These are phyloP conservation scores for Pleurotus tuoliensis DNA, from an alignment of 768 basidiomycete species.

Conservation along the genomic window DNA sequence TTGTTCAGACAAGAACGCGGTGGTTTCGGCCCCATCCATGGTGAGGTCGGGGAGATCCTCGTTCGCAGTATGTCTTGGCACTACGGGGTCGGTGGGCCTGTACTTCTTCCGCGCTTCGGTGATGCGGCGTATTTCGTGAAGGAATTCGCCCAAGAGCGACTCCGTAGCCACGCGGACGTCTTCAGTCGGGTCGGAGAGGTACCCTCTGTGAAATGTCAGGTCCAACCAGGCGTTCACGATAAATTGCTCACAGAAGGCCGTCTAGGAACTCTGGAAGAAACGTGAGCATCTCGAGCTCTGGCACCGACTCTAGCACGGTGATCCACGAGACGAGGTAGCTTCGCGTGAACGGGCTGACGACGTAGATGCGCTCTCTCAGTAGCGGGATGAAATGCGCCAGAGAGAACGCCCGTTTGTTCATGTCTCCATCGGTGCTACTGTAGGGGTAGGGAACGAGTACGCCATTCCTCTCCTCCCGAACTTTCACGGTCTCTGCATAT, in stretches of 20 bases:
- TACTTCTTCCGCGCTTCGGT: conserved; percentile 57
- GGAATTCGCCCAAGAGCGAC: conserved; percentile 81
- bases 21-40: conserved; percentile 52
- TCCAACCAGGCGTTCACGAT: conserved; percentile 4
- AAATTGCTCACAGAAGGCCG: conserved; percentile 73
- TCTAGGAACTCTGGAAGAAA: conserved; percentile 95
- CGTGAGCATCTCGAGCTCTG: conserved; percentile 91
- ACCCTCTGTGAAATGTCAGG: conserved; percentile 55
- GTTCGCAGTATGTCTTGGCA: conserved; percentile 31
- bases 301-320: conserved; percentile 90
- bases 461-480: conserved; percentile 55
- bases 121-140: conserved; percentile 87
- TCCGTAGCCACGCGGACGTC: conserved; percentile 93
- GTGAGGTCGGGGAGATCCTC: conserved; percentile 61
- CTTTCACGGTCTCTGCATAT: conserved; percentile 74
- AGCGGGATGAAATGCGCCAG: conserved; percentile 93
- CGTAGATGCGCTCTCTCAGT: conserved; percentile 89
- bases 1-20: conserved; percentile 52
- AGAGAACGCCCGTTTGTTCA: conserved; percentile 80
- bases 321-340: conserved; percentile 98
- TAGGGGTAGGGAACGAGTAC: conserved; percentile 68
- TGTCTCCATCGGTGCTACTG: conserved; percentile 36
- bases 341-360: conserved; percentile 91
- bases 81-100: conserved; percentile 35
- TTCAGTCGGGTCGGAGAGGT: conserved; percentile 91